phyloP scores from a whole-genome alignment of 106 monocot genomes.

The Chionographis japonica region DNA sequence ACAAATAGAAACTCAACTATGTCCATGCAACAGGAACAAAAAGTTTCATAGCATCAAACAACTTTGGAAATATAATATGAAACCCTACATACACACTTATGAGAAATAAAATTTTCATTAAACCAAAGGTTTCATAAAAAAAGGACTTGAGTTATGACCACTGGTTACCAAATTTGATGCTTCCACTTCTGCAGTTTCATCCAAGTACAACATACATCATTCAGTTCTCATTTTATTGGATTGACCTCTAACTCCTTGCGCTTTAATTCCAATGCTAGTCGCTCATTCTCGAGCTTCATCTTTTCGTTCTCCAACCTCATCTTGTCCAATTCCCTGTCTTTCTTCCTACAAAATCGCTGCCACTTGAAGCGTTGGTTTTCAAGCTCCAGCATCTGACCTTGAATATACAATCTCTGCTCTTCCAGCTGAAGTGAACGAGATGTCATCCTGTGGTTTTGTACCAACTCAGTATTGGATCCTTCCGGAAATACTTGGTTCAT shows the following conservation, averaged over 20 bases:
- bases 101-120: no score
- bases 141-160: no score
- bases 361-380: conserved; percentile 59
- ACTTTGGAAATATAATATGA: no score
- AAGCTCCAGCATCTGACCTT: conserved; percentile 52
- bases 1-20: no score
- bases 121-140: no score
- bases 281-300: conserved; percentile 39
- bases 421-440: conserved; percentile 39
- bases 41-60: no score
- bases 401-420: conserved; percentile 46
- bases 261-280: conserved; percentile 16
- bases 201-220: no score
- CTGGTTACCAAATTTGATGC: not conserved
- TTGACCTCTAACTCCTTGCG: conserved; percentile 16
- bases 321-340: conserved; percentile 57
- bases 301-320: conserved; percentile 62
- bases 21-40: no score
- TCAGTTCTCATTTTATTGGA: no score
- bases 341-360: conserved; percentile 59
- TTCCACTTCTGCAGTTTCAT: no score
- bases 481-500: conserved; percentile 41
- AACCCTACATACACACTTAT: no score
- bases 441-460: conserved; percentile 21
- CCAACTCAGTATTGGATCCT: conserved; percentile 10